phyloP scores from a whole-genome alignment of 2,329 filamentous ascomycete species.

The Fusarium sp. region DNA sequence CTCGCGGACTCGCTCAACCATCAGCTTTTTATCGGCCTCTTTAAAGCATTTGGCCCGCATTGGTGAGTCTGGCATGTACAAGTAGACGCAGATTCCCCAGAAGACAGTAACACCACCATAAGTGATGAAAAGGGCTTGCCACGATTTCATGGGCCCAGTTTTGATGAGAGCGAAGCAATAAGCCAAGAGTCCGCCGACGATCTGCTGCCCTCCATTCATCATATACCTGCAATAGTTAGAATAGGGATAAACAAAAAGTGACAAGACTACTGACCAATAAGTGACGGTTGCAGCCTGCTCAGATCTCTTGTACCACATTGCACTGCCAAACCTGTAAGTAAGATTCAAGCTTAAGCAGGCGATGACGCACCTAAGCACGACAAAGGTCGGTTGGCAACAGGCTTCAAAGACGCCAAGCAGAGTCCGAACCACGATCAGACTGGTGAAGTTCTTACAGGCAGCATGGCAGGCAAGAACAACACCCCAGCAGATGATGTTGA shows the following conservation, averaged over 20 bases:
- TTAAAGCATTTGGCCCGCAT: conserved; percentile 79
- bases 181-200: conserved; percentile 78
- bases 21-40: conserved; percentile 75
- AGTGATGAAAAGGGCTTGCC: conserved; percentile 77
- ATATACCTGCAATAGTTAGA: too few species aligned
- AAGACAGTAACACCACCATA: conserved; percentile 74
- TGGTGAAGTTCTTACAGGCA: conserved; percentile 71
- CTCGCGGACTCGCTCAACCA: conserved; percentile 71
- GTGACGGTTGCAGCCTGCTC: conserved; percentile 77
- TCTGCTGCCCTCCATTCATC: conserved; percentile 82
- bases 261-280: conserved; percentile 63
- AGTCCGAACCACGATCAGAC: conserved; percentile 72
- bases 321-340: conserved; percentile 59
- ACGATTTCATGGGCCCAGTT: conserved; percentile 69
- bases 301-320: conserved; percentile 68
- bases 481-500: conserved; percentile 77
- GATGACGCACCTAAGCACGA: conserved; percentile 73
- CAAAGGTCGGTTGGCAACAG: conserved; percentile 76
- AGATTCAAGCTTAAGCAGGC: too few species aligned
- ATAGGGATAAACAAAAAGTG: conserved; percentile 49
- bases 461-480: conserved; percentile 72
- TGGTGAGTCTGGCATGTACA: conserved; percentile 76
- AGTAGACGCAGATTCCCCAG: conserved; percentile 73
- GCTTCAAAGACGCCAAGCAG: conserved; percentile 80
- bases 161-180: conserved; percentile 72